A percentile compares a stretch with the other conserved stretches of the same genome.
Conservation (phyloP, 2,329 filamentous ascomycete species). For the Scopulariopsis brevicaulis region DNA sequence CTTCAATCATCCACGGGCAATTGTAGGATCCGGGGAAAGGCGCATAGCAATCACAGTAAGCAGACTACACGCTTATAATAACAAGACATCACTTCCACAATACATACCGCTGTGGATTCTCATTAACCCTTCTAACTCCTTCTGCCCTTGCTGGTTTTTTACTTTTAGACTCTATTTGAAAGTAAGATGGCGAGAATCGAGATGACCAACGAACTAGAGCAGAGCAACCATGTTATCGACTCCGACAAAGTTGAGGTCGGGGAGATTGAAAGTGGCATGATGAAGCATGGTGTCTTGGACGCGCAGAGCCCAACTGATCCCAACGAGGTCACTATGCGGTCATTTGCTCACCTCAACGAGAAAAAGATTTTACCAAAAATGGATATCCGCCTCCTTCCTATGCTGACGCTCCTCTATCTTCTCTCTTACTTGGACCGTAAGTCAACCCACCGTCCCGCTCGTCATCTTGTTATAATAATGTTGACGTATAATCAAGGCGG, state of each 20-base stretch:
- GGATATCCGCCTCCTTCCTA: slow-evolving; percentile 40
- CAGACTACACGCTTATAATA: neutral
- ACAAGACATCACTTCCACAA: neutral
- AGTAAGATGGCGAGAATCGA: neutral
- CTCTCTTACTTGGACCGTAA: slow-evolving; percentile 55
- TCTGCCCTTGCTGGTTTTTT: neutral
- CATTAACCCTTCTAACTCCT: neutral
- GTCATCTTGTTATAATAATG: neutral
- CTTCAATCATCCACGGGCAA: neutral
- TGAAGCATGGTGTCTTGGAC: neutral
- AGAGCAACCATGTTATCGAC: neutral
- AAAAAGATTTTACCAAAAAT: slow-evolving; percentile 49
- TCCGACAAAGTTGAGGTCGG: neutral
- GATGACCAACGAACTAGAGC: neutral
- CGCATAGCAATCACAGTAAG: neutral
- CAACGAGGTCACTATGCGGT: slow-evolving; percentile 10
- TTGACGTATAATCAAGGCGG: neutral
- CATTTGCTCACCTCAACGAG: slow-evolving; percentile 24
- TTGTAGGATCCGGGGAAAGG: neutral
- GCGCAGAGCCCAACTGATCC: neutral
- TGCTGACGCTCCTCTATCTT: slow-evolving; percentile 57
- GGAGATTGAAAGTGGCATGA: neutral
- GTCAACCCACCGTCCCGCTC: slow-evolving; percentile 6
- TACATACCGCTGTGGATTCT: neutral
- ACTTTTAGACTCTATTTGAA: neutral